Base-by-base conservation (phyloP, 2,329 filamentous ascomycete genomes). In the Calonectria naviculata region DNA sequence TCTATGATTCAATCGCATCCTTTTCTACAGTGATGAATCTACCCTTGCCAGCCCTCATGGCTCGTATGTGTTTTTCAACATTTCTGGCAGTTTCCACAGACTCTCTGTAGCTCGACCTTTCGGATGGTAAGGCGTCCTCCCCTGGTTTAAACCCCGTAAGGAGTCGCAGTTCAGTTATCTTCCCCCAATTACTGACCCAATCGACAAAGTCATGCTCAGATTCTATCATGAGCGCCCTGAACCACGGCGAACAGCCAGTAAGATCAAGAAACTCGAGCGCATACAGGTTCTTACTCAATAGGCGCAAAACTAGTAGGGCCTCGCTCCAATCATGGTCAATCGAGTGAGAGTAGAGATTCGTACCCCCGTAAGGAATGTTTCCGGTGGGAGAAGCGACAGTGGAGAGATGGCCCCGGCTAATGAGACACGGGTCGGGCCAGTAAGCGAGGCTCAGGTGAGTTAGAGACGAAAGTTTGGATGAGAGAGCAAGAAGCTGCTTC, bases 381-480 rank as follows among this genome's bases (percentile, higher is more conserved):
- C 84, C 88, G 36, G 84, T 80, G 5, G 83, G 82, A 5, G 86
- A 85, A 1, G 84, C 80, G 2, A 91, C 80, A 2, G 86, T 85
- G 0, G 88, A 81, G 29, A 83, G 83, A 68, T 84, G 86, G 8
- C 89, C 86, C 73, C 88, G 87, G 10, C 88, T 88, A 2, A 89
- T 89, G n/a, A 90, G 81, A 19, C 85, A 86, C 2, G 91, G 91
- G 61, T 87, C 85, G 1, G 91, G 90, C 91, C 91, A 92, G 78
- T 88, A 89, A 19, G 90, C 89, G 8, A 92, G 84, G 73, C 87
- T 90, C 46, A 92, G 83, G 75, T 92, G 90, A 2, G 90, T 92
- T 44, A 92, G 80, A 17, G 84, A 86, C 0, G 85, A 85, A 8
- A 91, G 79, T 73, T 88, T 89, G 13, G 83, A 79, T 0, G 89